These are phyloP conservation scores for Mycena rosella DNA, from an alignment of 768 basidiomycete genomes.

Conservation along the genomic window DNA sequence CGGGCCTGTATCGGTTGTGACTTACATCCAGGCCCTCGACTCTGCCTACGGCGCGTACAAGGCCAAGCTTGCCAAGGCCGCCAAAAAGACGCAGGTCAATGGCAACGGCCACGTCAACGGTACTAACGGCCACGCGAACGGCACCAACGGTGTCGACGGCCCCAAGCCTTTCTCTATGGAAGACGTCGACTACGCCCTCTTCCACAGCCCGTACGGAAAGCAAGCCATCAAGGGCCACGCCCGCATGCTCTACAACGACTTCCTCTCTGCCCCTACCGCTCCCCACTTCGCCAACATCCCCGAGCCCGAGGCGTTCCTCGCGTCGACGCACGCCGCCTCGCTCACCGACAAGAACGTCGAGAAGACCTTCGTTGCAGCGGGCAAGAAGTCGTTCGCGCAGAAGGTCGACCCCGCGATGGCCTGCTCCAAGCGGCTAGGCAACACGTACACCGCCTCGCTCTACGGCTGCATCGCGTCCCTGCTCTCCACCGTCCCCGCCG, in stretches of 20 bases:
- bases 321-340: slow-evolving; percentile 75
- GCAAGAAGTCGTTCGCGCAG: slow-evolving; percentile 79
- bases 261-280: slow-evolving; percentile 79
- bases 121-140: slow-evolving; percentile 53
- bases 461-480: slow-evolving; percentile 95
- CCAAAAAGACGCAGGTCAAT: slow-evolving; percentile 60
- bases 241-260: slow-evolving; percentile 93
- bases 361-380: slow-evolving; percentile 90
- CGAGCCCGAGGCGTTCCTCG: slow-evolving; percentile 77
- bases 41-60: slow-evolving; percentile 88
- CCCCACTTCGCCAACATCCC: slow-evolving; percentile 79
- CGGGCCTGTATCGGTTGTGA: slow-evolving; percentile 95
- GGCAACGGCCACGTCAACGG: slow-evolving; percentile 55
- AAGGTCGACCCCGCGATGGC: slow-evolving; percentile 88
- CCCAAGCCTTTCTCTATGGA: slow-evolving; percentile 75
- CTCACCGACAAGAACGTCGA: slow-evolving; percentile 96
- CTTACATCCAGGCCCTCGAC: slow-evolving; percentile 95
- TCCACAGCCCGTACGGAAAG: slow-evolving; percentile 99
- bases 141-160: slow-evolving; percentile 44
- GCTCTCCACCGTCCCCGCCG: slow-evolving; percentile 77
- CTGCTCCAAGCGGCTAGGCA: slow-evolving; percentile 91
- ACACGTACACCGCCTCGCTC: slow-evolving; percentile 98
- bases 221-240: slow-evolving; percentile 98
- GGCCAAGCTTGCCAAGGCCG: slow-evolving; percentile 79
- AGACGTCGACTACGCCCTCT: slow-evolving; percentile 91